Evolutionary conservation across 495 filamentous ascomycete species (phyloP), one percentile per base, ranked within the genome.

Genomic region (Neurospora sp.): DNA sequence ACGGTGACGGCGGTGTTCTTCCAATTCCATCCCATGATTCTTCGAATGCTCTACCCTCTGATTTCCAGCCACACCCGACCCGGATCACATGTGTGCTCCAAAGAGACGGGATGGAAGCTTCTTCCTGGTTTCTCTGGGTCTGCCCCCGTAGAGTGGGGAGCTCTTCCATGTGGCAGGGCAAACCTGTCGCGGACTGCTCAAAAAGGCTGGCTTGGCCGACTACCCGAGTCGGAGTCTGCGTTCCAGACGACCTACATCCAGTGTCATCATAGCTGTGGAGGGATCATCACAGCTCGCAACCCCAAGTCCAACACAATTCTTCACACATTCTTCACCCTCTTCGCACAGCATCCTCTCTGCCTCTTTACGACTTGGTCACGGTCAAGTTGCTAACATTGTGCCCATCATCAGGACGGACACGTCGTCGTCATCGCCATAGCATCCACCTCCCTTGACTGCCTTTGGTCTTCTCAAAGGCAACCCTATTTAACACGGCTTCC

Each of bases 381-480:
- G 53, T 65, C 27, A 65, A 65, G 53, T 65, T 65, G 27, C 53
- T 71, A 46, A 35, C 44, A 38, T 22, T 68, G 44, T n/a, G 53
- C 35, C 42, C 27, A 40, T 46, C n/a, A 35, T 59, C 53, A 71
- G 53, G 42, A 35, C 27, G 14, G 27, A 59, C 31, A 68, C 42
- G 35, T 59, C 42, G 35, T 71, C 53, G 16, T 68, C 31, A 9
- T 41, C 39, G 27, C 44, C 44, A 37, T 39, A 37, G 53, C 53
- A 35, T 35, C 53, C 53, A 65, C 27, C 53, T 70, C 39, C 46
- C 41, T 20, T 41, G 78, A 81, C 80, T 80, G 89, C 89, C 90
- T 91, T 91, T 91, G 89, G 88, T 86, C 85, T 82, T 79, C 74
- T 88, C 89, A 91, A 92, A 92, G 90, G 88, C 86, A 82, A 82